Evolutionary conservation across 2,329 filamentous ascomycete genomes (phyloP).

Genomic region (Pseudopyrenochaeta lycopersici): DNA sequence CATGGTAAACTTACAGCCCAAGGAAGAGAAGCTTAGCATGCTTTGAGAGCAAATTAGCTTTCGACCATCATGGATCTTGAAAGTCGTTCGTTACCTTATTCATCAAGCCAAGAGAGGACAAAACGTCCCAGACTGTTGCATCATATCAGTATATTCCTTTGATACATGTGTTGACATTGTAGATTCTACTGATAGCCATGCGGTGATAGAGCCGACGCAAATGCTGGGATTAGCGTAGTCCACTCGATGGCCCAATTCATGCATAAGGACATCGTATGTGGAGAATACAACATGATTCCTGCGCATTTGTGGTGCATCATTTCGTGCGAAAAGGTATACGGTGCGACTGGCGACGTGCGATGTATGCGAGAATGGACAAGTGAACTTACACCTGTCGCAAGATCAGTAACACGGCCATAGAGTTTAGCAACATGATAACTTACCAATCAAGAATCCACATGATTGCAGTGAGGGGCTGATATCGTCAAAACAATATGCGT

Average conservation of each 20-base stretch:
- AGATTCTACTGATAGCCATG: background rate
- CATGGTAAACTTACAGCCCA: conserved; percentile 63
- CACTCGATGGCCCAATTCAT: no score
- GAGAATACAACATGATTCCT: no score
- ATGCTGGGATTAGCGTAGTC: background rate
- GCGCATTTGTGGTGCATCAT: no score
- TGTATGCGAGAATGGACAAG: conserved; percentile 8
- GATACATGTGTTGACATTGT: background rate
- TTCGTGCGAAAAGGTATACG: no score
- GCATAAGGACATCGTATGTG: no score
- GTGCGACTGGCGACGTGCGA: background rate
- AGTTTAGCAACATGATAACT: background rate
- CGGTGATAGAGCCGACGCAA: background rate
- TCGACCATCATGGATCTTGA: background rate
- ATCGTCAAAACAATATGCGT: background rate
- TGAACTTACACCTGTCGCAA: conserved; percentile 42
- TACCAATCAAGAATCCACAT: conserved; percentile 97
- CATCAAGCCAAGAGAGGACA: conserved; percentile 84
- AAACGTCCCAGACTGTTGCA: conserved; percentile 80
- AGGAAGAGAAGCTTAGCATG: conserved; percentile 78
- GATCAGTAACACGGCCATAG: conserved; percentile 15
- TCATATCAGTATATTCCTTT: conserved; percentile 10
- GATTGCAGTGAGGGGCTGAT: background rate
- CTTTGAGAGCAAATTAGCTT: conserved; percentile 37
- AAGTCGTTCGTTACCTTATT: conserved; percentile 68